Evolutionary conservation across 306 rosid genomes (phyloP), one percentile per base, ranked within the genome.

Genomic region (Pachyrhizus erosus): DNA sequence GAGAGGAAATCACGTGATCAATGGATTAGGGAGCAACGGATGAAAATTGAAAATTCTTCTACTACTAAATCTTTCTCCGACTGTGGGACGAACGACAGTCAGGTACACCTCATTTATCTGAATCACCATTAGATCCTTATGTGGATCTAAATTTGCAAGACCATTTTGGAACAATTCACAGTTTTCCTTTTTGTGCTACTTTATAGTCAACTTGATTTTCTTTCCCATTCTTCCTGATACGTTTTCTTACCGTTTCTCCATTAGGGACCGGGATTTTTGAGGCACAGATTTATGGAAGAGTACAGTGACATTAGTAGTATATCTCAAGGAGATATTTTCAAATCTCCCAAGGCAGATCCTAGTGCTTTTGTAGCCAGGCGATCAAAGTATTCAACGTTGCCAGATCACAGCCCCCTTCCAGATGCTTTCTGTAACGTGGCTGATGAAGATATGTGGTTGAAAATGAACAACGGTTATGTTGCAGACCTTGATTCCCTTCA

Each of bases 381-480:
- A 74, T 87, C 94, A 73, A 86, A 85, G 75, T 78, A 91, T 79
- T 88, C 91, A 67, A 78, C 75, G 10, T 73, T 90, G 80, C 90
- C 94, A 65, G 90, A 89, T 83, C 89, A 14, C 71, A 91, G 95
- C 86, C 97, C 99, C 78, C 91, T 88, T 83, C 93, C 96, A 39
- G 91, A 92, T 86, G 84, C 91, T 67, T 83, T 93, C 84, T 89
- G 91, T 83, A 88, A 91, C 39, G 93, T 93, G 69, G 98, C 88
- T 39, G 99, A 96, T 84, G 99, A 96, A 84, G 97, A 96, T 70
- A 82, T 87, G 49, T 96, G 99, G 99, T 46, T 93, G 86, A 93
- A 96, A 87, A 84, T 96, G 97, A 96, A 96, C 82, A 92, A 90
- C 42, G 99, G 97, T 66, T 93, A 68, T 68, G 80, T 91, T 62